Base-by-base conservation (phyloP, 306 rosid genomes). In the Castanea crenata region DNA sequence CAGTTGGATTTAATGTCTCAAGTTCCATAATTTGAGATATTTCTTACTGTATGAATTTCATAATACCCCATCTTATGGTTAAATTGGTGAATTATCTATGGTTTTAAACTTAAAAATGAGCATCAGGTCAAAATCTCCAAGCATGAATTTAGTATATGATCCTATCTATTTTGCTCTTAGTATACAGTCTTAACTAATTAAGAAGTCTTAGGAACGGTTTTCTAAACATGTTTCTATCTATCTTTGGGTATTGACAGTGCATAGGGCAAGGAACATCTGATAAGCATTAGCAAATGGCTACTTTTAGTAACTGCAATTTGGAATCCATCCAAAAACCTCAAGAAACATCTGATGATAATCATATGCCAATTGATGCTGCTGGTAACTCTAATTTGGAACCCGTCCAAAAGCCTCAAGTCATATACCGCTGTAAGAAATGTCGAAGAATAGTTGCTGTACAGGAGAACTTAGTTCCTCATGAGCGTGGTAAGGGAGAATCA, bases 341-440 rank as follows among this genome's bases (percentile, higher is more conserved):
- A 68, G 25, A 8, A 54, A 25, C 38, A 35, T 34, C 44, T 13
- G 41, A 55, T 18, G 41, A 55, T 18, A 34, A 71, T 23, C 38
- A 52, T 54, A 34, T 80, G 74, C 65, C 64, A 71, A 89, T 86
- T 93, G 87, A 84, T 68, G 91, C 78, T 78, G 68, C 88, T 35
- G 73, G 64, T 79, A 76, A 73, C 82, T 73, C 89, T 70, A 80
- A 77, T 80, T 49, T 29, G 32, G 85, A 90, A 82, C 56, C 90
- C 55, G 31, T 65, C 8, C 25, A 83, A 31, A 82, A 87, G 71
- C 80, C 88, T 74, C 90, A 80, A 74, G 80, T 79, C 23, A 57
- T 89, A 54, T 92, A 86, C 79, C 91, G 93, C 20, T 92, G 97
- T 81, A 92, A 92, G 86, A 92, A 89, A 80, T 92, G 97, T 78